Base-by-base conservation (phyloP, 2,329 filamentous ascomycete species). In the Colletotrichum sp. region DNA sequence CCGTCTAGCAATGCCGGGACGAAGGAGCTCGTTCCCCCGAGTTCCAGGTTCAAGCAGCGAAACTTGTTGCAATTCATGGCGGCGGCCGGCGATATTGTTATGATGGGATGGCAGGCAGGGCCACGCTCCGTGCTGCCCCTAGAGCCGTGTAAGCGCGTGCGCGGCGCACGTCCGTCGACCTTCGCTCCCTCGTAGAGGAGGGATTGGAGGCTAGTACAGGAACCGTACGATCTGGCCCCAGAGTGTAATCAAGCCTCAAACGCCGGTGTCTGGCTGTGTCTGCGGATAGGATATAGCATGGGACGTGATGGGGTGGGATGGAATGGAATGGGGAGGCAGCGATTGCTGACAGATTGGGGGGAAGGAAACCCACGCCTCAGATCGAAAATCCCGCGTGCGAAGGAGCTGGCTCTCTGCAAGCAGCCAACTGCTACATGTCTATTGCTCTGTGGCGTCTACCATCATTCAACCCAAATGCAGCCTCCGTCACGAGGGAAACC, bases 191-290 rank as follows among this genome's bases (percentile, higher is more conserved):
- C 36, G 36, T 14, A 26, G 36, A 61, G 48, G 68, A 61, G 55
- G 56, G 67, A 26, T 32, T 30, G 28, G 43, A 58, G 21, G 8
- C 55, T 32, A 43, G 7, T 26, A 28, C 32, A 16, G 36, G 58
- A 58, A 75, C 24, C 52, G 38, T 58, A 73, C 63, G 43, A 69
- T 58, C 18, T 52, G 55, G 18, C 52, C 36, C 36, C 36, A 32
- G 30, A 52, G 52, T 13, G 65, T n/a, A 71, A 61, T 43, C 68
- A 66, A 56, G 68, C 62, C 68, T 66, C 38, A 74, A 62, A 71
- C 68, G 61, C 68, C 55, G 68, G 72, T 36, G 43, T 58, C 32
- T 13, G 18, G 38, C 58, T 36, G 7, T 38, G 61, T 62, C 48
- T 32, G 24, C 32, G 26, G n/a, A 14, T 21, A 52, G 43, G 43